A percentile compares a stretch with the other conserved stretches of the same genome.
phyloP scores from a whole-genome alignment of 371 early-diverging fungal species.

The Synchytrium microbalum region DNA sequence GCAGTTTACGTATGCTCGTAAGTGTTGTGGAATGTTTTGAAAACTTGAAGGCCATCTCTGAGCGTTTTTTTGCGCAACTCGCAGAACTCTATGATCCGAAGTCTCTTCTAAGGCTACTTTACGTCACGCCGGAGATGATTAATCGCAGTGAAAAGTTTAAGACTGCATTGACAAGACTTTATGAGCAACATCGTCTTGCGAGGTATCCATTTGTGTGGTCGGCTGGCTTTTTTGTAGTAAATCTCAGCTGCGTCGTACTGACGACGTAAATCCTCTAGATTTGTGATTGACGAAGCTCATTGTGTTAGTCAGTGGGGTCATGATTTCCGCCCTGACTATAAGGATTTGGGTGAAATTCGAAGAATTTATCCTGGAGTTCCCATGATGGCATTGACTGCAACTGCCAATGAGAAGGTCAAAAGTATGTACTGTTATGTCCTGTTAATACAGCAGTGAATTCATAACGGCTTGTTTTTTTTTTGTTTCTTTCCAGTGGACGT shows the following conservation, averaged over 20 bases:
- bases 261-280: conserved; percentile 34
- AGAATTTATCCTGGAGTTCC: conserved; percentile 64
- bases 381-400: conserved; percentile 97
- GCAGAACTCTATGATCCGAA: too few relatives aligned
- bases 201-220: conserved; percentile 23
- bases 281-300: conserved; percentile 99
- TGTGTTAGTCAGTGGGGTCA: conserved; percentile 96
- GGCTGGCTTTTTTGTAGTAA: neutral
- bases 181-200: conserved; percentile 55
- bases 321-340: conserved; percentile 76
- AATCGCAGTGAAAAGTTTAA: conserved; percentile 60
- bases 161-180: conserved; percentile 45
- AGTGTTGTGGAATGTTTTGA: too few relatives aligned
- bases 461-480: neutral
- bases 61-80: too few relatives aligned
- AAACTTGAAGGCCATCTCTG: too few relatives aligned
- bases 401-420: conserved; percentile 90
- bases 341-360: conserved; percentile 15
- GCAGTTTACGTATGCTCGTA: conserved; percentile 45
- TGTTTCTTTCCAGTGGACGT: neutral
- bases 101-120: conserved; percentile 56
- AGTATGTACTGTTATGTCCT: conserved; percentile 32
- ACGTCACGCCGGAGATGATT: conserved; percentile 96
- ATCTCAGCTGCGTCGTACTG: neutral
- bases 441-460: conserved; percentile 10